Conservation (phyloP, 495 filamentous ascomycete species). For the Immersiella caudata region DNA sequence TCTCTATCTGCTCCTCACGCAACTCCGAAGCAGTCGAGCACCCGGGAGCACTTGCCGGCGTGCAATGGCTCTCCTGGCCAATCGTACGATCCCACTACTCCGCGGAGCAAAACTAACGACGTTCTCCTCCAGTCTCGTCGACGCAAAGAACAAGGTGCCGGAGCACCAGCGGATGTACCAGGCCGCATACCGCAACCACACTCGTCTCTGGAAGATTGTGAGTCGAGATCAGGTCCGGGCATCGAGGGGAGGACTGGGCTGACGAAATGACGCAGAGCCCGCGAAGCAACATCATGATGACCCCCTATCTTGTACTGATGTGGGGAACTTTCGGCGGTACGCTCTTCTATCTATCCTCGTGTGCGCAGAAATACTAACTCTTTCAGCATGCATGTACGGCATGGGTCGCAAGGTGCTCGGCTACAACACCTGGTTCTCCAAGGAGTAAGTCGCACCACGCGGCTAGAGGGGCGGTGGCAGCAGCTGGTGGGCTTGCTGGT, state of each 20-base stretch:
- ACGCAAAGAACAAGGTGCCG: slow-evolving; percentile 85
- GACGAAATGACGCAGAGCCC: slow-evolving; percentile 55
- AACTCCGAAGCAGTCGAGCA: background rate
- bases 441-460: slow-evolving; percentile 50
- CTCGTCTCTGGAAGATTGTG: slow-evolving; percentile 87
- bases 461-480: background rate
- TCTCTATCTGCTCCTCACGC: background rate
- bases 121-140: slow-evolving; percentile 57
- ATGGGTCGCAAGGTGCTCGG: slow-evolving; percentile 62
- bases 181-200: slow-evolving; percentile 66
- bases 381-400: slow-evolving; percentile 61
- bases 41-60: background rate
- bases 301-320: slow-evolving; percentile 73
- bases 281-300: slow-evolving; percentile 66
- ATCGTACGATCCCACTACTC: slow-evolving; percentile 29
- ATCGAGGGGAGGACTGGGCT: slow-evolving; percentile 10
- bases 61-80: background rate
- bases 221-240: slow-evolving; percentile 37
- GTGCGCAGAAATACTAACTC: slow-evolving; percentile 48
- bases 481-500: background rate
- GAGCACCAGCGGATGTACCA: slow-evolving; percentile 84
- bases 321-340: slow-evolving; percentile 60
- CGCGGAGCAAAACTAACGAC: slow-evolving; percentile 5
- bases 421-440: slow-evolving; percentile 86
- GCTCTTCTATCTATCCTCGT: slow-evolving; percentile 30